Base-by-base conservation (phyloP, 116 monocot genomes). In the Posidonia oceanica region DNA sequence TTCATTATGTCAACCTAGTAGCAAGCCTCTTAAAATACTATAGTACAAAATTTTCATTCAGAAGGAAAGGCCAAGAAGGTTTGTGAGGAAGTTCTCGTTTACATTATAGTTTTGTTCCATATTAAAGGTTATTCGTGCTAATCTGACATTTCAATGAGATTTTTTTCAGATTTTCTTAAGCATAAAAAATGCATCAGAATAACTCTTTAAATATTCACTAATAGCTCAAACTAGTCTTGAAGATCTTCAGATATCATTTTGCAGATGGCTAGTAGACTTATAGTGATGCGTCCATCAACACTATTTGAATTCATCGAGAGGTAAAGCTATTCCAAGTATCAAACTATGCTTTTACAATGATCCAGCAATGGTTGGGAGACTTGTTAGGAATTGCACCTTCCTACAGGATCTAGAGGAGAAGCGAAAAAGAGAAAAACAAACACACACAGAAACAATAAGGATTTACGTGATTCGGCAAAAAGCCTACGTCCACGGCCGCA, bases 211-310 rank as follows among this genome's bases (percentile, higher is more conserved):
- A 48, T 12, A 48, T 12, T 10, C 12, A 48, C 48, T 48, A 48
- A 48, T 48, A 48, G 48, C 48, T 48, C 48, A 10, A 10, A 48
- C 48, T 21, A 10, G 6, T 60, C 10, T 22, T 60, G 29, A 64
- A 64, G 39, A 39, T 64, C 23, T 36, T 64, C 14, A 16, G 14
- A 36, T 37, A 16, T 72, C 36, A 16, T 82, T 73, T 53, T 87
- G 54, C 83, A 95, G 95, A 91, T 95, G 84, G 95, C 88, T 81
- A 86, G 91, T 60, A 91, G 91, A 67, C 86, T 95, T 76, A 61
- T 88, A 70, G 84, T 95, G 41, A 58, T 86, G 38, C 78, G 88
- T 56, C 88, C 80, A 74, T 63, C 86, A 80, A 84, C 88, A 18
- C 65, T 91, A 21, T 71, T 80, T 68, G 95, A 91, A 78, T 86